Evolutionary conservation across 192 early-diverging fungal genomes (phyloP), one percentile per base, ranked within the genome.

Genomic region (Backusella mclennaniae): DNA sequence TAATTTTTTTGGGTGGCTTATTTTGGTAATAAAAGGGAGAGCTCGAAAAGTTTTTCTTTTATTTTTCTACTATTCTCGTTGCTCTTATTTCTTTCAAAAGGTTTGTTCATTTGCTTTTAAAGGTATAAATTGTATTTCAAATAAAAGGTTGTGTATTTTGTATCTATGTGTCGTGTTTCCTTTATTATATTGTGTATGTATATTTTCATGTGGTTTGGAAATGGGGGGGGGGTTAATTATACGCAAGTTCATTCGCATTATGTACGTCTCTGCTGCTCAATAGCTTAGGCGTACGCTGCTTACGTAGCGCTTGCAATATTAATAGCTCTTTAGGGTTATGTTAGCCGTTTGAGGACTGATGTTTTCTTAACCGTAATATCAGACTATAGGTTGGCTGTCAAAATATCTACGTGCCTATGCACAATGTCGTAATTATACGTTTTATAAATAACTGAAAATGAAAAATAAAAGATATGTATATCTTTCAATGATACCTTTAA

Each of bases 191-290:
- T 0, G 35, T 69, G 35, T 69, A 11, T 41, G 35, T 69, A 8
- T 39, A 23, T 38, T 69, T 69, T 69, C 31, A 69, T 39, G 21
- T 69, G 36, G 35, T 41, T 68, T 23, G 36, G 35, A 67, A 14
- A 12, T 29, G 23, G 56, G 21, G 23, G 56, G 21, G 4, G 46
- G 19, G 53, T 63, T 11, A 29, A 29, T 2, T 56, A 63, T 69
- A 69, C 68, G 68, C 68, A 69, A 69, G 68, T 69, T 69, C 68
- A 69, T 69, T 69, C 68, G 68, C 68, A 69, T 69, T 69, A 69
- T 19, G 38, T 38, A 69, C 68, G 68, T 69, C 23, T 39, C 11
- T 69, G 68, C 68, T 69, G 35, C 17, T 69, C 68, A 39, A 69
- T 69, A 69, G 68, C 68, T 39, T 69, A 23, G 21, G 23, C n/a